Percentiles rank a stretch among this genome's conserved stretches.
These are phyloP conservation scores for Caryopteris hybrid DNA, from an alignment of 305 asterid species.

Conservation along the genomic window DNA sequence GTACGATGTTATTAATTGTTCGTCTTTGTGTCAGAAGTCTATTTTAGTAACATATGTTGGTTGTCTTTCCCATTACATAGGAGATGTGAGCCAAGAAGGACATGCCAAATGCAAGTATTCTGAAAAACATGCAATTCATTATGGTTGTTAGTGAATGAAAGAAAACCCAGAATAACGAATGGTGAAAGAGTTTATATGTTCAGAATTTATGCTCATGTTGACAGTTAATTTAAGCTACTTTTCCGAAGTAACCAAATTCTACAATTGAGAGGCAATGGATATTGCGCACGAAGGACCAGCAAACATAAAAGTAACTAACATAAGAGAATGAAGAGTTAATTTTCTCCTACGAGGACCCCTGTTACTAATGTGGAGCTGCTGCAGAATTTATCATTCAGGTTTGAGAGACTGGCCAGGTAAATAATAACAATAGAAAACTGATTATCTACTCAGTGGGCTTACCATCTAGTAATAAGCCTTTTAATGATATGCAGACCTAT, in stretches of 20 bases:
- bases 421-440: not conserved
- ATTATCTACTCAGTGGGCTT: not conserved
- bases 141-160: not conserved
- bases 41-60: not conserved
- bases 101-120: not conserved
- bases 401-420: not conserved
- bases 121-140: not conserved
- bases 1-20: not conserved
- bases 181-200: not conserved
- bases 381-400: not conserved
- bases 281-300: not conserved
- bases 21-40: not conserved
- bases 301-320: not conserved
- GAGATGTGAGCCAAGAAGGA: not conserved
- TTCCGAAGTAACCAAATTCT: not conserved
- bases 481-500: not conserved
- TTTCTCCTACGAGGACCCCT: not conserved
- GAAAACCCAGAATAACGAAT: not conserved
- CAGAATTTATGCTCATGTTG: not conserved
- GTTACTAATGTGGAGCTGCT: too few species aligned
- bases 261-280: not conserved
- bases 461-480: not conserved
- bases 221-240: not conserved
- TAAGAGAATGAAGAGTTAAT: not conserved
- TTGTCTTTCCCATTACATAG: not conserved